Percentiles rank a stretch among this genome's conserved stretches.
phyloP scores from a whole-genome alignment of 352 stramenopile species.

The Phytophthora capsici region DNA sequence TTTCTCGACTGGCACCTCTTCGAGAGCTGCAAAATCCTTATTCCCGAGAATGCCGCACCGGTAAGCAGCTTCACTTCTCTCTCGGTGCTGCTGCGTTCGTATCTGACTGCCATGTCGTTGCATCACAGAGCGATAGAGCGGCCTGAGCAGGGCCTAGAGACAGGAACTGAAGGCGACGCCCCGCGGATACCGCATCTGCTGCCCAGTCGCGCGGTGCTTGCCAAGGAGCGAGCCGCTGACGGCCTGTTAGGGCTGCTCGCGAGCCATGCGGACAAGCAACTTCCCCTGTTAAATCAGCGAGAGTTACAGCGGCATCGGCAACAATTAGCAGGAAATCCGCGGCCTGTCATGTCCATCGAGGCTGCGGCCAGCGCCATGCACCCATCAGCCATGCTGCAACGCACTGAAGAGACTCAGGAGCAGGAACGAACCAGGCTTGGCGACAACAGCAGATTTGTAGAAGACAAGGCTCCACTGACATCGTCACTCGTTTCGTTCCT shows the following conservation, averaged over 20 bases:
- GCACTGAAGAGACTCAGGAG: constrained; percentile 8
- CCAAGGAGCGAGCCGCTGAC: constrained; percentile 22
- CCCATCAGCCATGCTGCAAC: constrained; percentile 3
- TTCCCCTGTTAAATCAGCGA: constrained; percentile 31
- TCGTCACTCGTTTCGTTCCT: constrained; percentile 42
- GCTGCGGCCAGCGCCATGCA: constrained; percentile 28
- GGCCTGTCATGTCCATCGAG: constrained; percentile 28
- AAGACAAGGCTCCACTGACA: constrained; percentile 26
- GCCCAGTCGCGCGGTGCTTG: constrained; percentile 20
- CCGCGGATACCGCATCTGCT: constrained; percentile 30
- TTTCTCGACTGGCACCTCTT: constrained; percentile 6
- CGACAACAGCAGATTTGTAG: constrained; percentile 14
- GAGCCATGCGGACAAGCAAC: constrained; percentile 42
- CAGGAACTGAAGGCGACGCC: constrained; percentile 13
- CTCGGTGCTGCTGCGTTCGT: not conserved
- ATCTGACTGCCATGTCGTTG: constrained; percentile 10
- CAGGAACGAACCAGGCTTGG: not conserved
- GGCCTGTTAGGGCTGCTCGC: constrained; percentile 35
- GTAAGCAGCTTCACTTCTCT: constrained; percentile 10
- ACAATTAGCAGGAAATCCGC: constrained; percentile 11
- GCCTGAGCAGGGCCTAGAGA: constrained; percentile 15
- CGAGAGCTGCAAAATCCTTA: constrained; percentile 14
- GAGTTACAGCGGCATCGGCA: constrained; percentile 23
- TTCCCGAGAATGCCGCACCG: constrained; percentile 23
- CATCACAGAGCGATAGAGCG: constrained; percentile 17